phyloP scores from a whole-genome alignment of 2,329 filamentous ascomycete genomes.

The Dactylellina parvicollis region DNA sequence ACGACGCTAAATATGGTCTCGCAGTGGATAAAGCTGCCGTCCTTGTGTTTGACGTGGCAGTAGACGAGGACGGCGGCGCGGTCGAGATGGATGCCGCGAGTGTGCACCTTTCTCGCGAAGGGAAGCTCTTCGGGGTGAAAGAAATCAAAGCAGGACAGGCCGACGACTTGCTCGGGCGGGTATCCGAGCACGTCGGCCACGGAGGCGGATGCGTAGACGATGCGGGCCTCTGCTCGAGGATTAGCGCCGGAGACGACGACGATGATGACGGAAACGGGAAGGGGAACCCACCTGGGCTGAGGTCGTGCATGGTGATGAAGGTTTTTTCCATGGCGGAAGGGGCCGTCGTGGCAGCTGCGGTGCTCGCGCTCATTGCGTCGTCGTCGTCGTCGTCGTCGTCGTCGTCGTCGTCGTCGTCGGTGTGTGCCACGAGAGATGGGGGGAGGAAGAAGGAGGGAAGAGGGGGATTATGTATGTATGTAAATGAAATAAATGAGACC shows the following conservation, averaged over 20 bases:
- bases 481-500: not conserved
- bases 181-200: slow-evolving; percentile 85
- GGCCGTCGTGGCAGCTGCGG: not conserved
- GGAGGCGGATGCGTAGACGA: slow-evolving; percentile 85
- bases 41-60: slow-evolving; percentile 74
- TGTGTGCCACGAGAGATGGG: too few species aligned
- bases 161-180: slow-evolving; percentile 77
- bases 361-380: not conserved
- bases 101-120: slow-evolving; percentile 77
- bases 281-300: slow-evolving; percentile 60
- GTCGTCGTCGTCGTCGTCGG: too few species aligned
- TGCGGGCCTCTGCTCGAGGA: slow-evolving; percentile 77
- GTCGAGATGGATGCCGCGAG: slow-evolving; percentile 77
- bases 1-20: slow-evolving; percentile 92
- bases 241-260: slow-evolving; percentile 66
- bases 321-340: slow-evolving; percentile 75
- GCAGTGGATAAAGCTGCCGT: slow-evolving; percentile 79
- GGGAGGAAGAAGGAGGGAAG: too few species aligned
- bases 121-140: slow-evolving; percentile 85
- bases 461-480: too few species aligned
- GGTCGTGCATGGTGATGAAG: slow-evolving; percentile 91
- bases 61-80: slow-evolving; percentile 87
- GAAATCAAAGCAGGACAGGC: slow-evolving; percentile 82
- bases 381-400: not conserved
- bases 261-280: not conserved